Evolutionary conservation across 2,329 filamentous ascomycete species (phyloP).

Genomic region (Macrophomina phaseolina): DNA sequence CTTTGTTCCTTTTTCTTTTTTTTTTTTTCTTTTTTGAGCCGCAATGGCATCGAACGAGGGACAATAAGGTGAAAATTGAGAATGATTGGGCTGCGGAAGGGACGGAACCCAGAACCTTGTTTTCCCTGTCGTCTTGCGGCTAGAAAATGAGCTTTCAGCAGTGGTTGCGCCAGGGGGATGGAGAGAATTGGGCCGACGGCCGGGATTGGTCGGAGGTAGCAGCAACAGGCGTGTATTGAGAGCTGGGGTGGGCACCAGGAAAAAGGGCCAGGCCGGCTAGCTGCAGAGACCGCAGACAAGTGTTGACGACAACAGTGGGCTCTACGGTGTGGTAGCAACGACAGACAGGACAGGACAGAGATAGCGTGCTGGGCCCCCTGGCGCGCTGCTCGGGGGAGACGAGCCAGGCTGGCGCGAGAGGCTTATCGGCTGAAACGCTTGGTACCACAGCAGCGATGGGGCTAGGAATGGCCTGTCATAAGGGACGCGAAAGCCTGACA

Average conservation of each 20-base stretch:
- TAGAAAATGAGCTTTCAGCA: not conserved
- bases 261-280: not conserved
- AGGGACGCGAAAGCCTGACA: not conserved
- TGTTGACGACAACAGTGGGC: not conserved
- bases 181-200: not conserved
- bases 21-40: not conserved
- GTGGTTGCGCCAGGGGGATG: not conserved
- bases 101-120: not conserved
- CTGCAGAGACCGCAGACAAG: not conserved
- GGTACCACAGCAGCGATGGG: slow-evolving; percentile 6
- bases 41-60: not conserved
- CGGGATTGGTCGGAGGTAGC: slow-evolving; percentile 2
- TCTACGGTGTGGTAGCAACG: not conserved
- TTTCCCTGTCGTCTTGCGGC: not conserved
- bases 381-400: slow-evolving; percentile 12
- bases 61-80: not conserved
- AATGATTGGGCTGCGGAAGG: not conserved
- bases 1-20: too few relatives aligned
- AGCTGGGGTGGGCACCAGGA: not conserved
- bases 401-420: slow-evolving; percentile 22
- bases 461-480: not conserved
- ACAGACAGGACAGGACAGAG: not conserved
- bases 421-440: slow-evolving; percentile 26
- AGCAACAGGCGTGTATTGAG: not conserved
- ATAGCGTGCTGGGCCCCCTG: not conserved